Conservation (phyloP, 192 early-diverging fungal genomes). For the Backusella liffmaniae region DNA sequence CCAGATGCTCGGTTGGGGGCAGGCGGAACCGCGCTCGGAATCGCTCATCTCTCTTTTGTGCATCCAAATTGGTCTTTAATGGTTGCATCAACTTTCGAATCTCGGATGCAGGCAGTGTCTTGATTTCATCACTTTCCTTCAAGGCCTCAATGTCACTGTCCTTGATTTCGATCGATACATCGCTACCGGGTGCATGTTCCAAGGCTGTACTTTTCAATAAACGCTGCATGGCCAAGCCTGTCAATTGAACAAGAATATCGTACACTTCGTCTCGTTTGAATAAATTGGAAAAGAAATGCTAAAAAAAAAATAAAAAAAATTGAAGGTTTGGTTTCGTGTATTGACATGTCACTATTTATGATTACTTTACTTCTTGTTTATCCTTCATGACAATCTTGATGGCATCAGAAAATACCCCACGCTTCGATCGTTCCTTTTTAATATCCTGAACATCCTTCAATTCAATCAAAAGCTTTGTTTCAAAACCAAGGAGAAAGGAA, state of each 20-base stretch:
- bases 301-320: background rate
- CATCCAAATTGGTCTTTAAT: constrained; percentile 59
- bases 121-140: background rate
- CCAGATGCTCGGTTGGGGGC: constrained; percentile 73
- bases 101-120: background rate
- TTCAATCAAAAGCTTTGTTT: constrained; percentile 90
- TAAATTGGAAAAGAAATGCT: constrained; percentile 92
- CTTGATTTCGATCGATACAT: background rate
- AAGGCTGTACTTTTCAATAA: constrained; percentile 73
- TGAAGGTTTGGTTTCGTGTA: too few relatives aligned
- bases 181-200: constrained; percentile 59
- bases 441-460: constrained; percentile 92
- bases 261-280: constrained; percentile 88
- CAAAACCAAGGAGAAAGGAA: constrained; percentile 89
- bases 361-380: constrained; percentile 57
- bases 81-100: constrained; percentile 41
- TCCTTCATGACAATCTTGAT: constrained; percentile 86
- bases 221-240: constrained; percentile 72
- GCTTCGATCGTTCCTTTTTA: constrained; percentile 84
- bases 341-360: too few relatives aligned
- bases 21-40: constrained; percentile 82
- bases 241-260: constrained; percentile 80
- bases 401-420: constrained; percentile 89
- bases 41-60: constrained; percentile 75
- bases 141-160: background rate